Percentiles rank a stretch among this genome's conserved stretches.
phyloP scores from a whole-genome alignment of 1,284 basidiomycete species.

The Cystobasidium slooffiae region DNA sequence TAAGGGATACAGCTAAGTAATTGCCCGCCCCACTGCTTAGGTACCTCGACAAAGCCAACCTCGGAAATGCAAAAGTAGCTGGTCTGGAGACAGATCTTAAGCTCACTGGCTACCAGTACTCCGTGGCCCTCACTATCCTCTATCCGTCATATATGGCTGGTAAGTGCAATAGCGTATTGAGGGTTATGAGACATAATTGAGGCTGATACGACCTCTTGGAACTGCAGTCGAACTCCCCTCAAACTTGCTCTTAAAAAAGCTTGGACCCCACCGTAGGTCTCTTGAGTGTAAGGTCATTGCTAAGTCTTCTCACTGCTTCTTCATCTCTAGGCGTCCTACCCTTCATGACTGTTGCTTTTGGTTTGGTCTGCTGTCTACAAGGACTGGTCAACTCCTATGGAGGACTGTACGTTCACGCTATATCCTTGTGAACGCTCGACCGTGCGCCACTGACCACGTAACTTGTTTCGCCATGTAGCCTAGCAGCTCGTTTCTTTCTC shows the following conservation, averaged over 20 bases:
- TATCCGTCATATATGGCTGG: conserved; percentile 2
- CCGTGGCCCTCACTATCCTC: conserved; percentile 56
- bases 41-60: not conserved
- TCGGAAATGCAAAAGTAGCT: conserved; percentile 15
- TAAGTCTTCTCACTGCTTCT: no score
- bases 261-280: conserved; percentile 12
- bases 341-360: not conserved
- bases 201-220: no score
- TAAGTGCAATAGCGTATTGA: no score
- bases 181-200: no score
- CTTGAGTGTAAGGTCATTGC: not conserved
- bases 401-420: conserved; percentile 57
- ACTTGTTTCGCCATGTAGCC: not conserved
- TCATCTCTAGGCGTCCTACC: conserved; percentile 1
- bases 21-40: no score
- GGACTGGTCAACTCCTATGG: conserved; percentile 64
- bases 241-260: not conserved
- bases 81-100: conserved; percentile 63
- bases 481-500: not conserved
- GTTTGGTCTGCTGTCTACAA: conserved; percentile 16
- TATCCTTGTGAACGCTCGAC: no score
- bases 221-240: conserved; percentile 1
- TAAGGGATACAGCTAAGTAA: no score
- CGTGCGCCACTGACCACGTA: not conserved
- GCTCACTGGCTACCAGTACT: conserved; percentile 64